A percentile compares a stretch with the other conserved stretches of the same genome.
These are phyloP conservation scores for Lyophyllum atratum DNA, from an alignment of 768 basidiomycete genomes.

Conservation along the genomic window DNA sequence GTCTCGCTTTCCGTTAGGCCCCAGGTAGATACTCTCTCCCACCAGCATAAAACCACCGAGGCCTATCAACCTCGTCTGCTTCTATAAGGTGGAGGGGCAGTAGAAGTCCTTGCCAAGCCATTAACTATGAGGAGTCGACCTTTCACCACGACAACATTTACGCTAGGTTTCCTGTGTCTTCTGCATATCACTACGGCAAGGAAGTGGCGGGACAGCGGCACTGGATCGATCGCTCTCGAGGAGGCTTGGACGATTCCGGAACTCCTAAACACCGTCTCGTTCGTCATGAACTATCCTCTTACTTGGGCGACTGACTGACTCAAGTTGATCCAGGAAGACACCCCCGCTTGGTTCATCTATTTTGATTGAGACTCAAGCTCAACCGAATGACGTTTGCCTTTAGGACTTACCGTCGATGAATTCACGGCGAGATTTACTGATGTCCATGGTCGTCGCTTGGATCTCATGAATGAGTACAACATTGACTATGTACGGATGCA, in stretches of 20 bases:
- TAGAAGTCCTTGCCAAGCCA: neutral
- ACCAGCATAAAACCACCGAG: neutral
- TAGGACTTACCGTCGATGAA: conserved; percentile 32
- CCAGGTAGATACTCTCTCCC: neutral
- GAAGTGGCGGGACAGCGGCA: conserved; percentile 34
- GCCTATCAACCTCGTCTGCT: neutral
- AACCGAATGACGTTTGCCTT: neutral
- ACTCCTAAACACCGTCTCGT: conserved; percentile 29
- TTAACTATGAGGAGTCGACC: neutral
- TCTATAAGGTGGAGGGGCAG: neutral
- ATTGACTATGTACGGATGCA: conserved; percentile 35
- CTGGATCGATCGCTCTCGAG: conserved; percentile 39
- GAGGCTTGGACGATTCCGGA: conserved; percentile 42
- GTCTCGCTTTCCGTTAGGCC: neutral
- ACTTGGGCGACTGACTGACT: neutral
- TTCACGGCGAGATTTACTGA: conserved; percentile 37
- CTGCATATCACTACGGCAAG: conserved; percentile 6
- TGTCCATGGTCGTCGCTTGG: conserved; percentile 39
- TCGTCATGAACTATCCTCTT: neutral
- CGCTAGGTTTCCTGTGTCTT: neutral
- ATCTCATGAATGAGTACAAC: conserved; percentile 35
- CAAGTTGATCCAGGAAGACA: neutral
- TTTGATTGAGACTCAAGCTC: neutral
- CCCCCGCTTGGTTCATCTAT: conserved; percentile 24
- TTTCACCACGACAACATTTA: neutral